These are phyloP conservation scores for Cyclotella sp. DNA, from an alignment of 108 stramenopile genomes.

Conservation along the genomic window DNA sequence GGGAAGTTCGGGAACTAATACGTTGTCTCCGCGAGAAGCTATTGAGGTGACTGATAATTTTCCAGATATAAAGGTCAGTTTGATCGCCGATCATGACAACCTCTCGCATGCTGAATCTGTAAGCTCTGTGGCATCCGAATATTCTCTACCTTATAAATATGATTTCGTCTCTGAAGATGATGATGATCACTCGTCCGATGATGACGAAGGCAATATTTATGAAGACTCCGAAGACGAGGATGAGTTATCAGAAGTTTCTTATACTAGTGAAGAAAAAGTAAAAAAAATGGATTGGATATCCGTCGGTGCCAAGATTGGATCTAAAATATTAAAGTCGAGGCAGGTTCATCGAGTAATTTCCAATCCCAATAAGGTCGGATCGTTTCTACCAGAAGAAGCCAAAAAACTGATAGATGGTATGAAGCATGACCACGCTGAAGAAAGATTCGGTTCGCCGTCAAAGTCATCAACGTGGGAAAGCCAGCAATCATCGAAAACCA, in stretches of 20 bases:
- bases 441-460: slow-evolving; percentile 6
- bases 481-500: slow-evolving; percentile 10
- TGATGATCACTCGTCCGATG: slow-evolving; percentile 7
- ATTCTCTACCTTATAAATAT: slow-evolving; percentile 9
- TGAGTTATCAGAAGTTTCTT: slow-evolving; percentile 14
- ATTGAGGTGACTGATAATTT: slow-evolving; percentile 40
- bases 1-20: background rate
- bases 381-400: slow-evolving; percentile 36
- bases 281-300: slow-evolving; percentile 69
- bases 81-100: background rate
- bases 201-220: background rate
- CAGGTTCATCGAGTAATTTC: slow-evolving; percentile 67
- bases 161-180: slow-evolving; percentile 12
- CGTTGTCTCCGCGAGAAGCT: slow-evolving; percentile 24
- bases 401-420: slow-evolving; percentile 40
- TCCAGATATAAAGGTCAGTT: slow-evolving; percentile 13
- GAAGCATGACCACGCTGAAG: slow-evolving; percentile 4
- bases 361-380: slow-evolving; percentile 37
- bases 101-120: background rate
- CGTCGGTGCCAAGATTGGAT: slow-evolving; percentile 82
- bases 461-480: slow-evolving; percentile 32
- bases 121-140: background rate
- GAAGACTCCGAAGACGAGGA: slow-evolving; percentile 10
- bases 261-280: slow-evolving; percentile 22
- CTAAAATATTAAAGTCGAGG: slow-evolving; percentile 71